phyloP scores from a whole-genome alignment of 306 rosid genomes.

The Cucumis hystrix region DNA sequence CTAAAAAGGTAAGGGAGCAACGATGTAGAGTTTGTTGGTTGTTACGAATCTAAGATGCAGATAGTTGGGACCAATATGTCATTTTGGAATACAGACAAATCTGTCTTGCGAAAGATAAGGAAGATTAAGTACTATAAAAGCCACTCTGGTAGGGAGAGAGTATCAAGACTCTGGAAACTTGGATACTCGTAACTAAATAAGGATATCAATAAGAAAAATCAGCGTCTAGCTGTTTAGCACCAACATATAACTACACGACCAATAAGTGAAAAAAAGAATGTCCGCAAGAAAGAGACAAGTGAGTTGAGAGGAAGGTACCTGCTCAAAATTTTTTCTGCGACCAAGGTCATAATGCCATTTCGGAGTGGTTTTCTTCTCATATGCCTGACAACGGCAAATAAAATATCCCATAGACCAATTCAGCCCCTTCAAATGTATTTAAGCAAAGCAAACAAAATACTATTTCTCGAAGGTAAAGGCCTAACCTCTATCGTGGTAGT shows the following conservation, averaged over 20 bases:
- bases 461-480: conserved; percentile 3
- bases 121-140: not conserved
- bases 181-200: not conserved
- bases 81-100: not conserved
- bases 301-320: conserved; percentile 27
- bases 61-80: not conserved
- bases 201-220: not conserved
- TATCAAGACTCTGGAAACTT: not conserved
- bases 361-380: conserved; percentile 33
- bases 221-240: not conserved
- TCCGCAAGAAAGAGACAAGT: not conserved
- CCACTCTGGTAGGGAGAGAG: not conserved
- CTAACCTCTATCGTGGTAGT: conserved; percentile 71
- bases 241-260: not conserved
- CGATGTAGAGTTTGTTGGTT: not conserved
- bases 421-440: not conserved
- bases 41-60: not conserved
- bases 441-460: not conserved
- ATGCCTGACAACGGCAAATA: conserved; percentile 36
- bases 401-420: conserved; percentile 1
- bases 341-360: conserved; percentile 64
- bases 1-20: not conserved
- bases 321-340: conserved; percentile 45
- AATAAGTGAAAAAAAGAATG: not conserved
- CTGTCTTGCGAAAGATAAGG: not conserved